A percentile compares a stretch with the other conserved stretches of the same genome.
Evolutionary conservation across 2,329 filamentous ascomycete genomes (phyloP).

Genomic region (Cladosporium sp.): DNA sequence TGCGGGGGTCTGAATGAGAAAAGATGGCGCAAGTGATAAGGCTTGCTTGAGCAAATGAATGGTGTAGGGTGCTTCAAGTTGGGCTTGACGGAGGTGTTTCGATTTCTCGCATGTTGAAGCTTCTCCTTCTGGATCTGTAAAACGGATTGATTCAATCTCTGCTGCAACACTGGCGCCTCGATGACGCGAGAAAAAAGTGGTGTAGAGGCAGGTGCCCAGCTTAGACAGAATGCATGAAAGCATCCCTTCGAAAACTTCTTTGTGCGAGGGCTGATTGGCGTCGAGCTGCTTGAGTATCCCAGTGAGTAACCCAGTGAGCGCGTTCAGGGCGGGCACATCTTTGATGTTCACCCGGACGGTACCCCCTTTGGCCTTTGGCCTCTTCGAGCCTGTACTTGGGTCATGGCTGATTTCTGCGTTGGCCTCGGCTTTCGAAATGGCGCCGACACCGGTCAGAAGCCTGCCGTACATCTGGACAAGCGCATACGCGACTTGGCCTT

Average conservation of each 20-base stretch:
- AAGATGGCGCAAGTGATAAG: slow-evolving; percentile 33
- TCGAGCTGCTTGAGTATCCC: slow-evolving; percentile 33
- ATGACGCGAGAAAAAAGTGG: slow-evolving; percentile 32
- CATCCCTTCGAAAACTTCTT: slow-evolving; percentile 40
- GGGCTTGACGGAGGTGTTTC: slow-evolving; percentile 18
- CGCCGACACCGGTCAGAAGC: slow-evolving; percentile 28
- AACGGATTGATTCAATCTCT: not conserved
- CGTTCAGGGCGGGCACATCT: slow-evolving; percentile 17
- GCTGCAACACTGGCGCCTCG: slow-evolving; percentile 12
- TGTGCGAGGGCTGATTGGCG: slow-evolving; percentile 30
- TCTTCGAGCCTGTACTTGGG: not conserved
- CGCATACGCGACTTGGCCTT: slow-evolving; percentile 24
- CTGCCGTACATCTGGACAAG: slow-evolving; percentile 33
- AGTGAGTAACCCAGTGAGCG: slow-evolving; percentile 31
- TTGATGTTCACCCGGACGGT: slow-evolving; percentile 16
- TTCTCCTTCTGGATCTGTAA: slow-evolving; percentile 18
- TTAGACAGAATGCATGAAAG: slow-evolving; percentile 36
- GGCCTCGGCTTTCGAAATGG: not conserved
- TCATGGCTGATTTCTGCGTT: not conserved
- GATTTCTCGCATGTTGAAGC: not conserved
- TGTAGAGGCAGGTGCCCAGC: slow-evolving; percentile 34
- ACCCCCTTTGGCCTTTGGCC: slow-evolving; percentile 14
- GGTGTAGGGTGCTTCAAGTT: slow-evolving; percentile 37
- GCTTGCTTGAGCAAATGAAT: slow-evolving; percentile 36
- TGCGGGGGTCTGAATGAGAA: slow-evolving; percentile 21